phyloP scores from a whole-genome alignment of 2,329 filamentous ascomycete genomes.

The Pseudogymnoascus sp. region DNA sequence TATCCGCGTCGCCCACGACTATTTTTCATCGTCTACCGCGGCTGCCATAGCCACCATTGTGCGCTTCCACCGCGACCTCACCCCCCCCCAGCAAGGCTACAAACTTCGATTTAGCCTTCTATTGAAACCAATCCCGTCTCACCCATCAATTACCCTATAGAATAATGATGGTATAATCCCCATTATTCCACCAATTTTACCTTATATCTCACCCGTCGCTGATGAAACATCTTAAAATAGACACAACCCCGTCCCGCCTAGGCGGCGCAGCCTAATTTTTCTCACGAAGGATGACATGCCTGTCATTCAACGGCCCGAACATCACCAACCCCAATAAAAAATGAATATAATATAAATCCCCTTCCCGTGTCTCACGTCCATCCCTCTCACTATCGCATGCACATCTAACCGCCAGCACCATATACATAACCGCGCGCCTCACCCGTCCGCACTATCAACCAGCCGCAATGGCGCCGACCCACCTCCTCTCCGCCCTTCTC shows the following conservation, averaged over 20 bases:
- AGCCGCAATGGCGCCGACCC: constrained; percentile 27
- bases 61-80: not conserved
- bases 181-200: not conserved
- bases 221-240: not conserved
- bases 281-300: not conserved
- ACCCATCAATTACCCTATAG: not conserved
- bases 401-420: not conserved
- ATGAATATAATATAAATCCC: not conserved
- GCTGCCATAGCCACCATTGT: not conserved
- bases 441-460: constrained; percentile 29
- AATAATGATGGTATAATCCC: not conserved
- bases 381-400: not conserved
- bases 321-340: not conserved
- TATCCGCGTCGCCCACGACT: no score
- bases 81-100: not conserved
- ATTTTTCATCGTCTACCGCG: not conserved
- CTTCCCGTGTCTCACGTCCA: not conserved
- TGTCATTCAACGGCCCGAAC: not conserved
- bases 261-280: not conserved
- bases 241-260: not conserved
- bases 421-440: constrained; percentile 36
- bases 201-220: not conserved
- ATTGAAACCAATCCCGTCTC: not conserved
- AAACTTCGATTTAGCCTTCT: not conserved
- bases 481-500: constrained; percentile 31